Evolutionary conservation across 176 grass and related monocot genomes (phyloP), one percentile per base, ranked within the genome.

Genomic region (Aegilops sharonensis): DNA sequence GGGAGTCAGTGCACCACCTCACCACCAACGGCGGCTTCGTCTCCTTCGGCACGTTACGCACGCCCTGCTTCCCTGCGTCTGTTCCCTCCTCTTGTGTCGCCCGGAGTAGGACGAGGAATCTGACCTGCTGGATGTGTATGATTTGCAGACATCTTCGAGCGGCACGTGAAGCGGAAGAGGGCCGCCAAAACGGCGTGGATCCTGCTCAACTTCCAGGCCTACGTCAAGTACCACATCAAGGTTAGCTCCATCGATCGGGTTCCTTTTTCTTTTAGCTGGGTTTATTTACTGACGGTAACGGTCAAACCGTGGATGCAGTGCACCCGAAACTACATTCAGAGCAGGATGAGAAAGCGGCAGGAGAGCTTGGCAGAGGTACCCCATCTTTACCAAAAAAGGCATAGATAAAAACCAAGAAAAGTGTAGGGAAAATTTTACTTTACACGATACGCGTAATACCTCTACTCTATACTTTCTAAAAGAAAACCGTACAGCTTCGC

Each of bases 1-100:
- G 94, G 59, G 94, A 99, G 85, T 18, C 52, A 78, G 90, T 96
- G 11, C 81, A 93, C 30, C 78, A 85, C 91, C 79, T 99, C 70
- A 89, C 94, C 68, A 92, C 97, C 84, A 99, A 96, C 81, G 97
- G 97, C 62, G 94, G 97, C 71, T 99, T 99, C 75, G 86, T 94
- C 20, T 96, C 97, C 12, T 89, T 98, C 64, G 97, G 97, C 91
- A 88, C 27, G 73, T 78, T 2, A 7, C 8, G 9, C 27, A 27
- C 36, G n/a, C 59, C 74, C 7, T 21, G 36, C 36, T 37, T 37
- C 36, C 6, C 36, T 37, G 36, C 36, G 36, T 37, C 36, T 10
- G 5, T 5, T 24, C 20, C 42, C 9, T 27, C 27, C 4, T 75
- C 72, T 2, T 73, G n/a, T 48, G 23, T 13, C 2, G 18, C 0